Percentiles rank a stretch among this genome's conserved stretches.
Evolutionary conservation across 306 rosid species (phyloP).

Genomic region (Medicago truncatula): MtrunA17r5.0-ANR NC_053042.1:17555001-17555500

Average conservation of each 20-base stretch:
- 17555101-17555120: not conserved
- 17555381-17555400: slow-evolving; percentile 20
- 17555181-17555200: not conserved
- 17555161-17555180: not conserved
- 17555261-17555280: not conserved
- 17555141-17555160: not conserved
- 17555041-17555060: not conserved
- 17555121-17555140: not conserved
- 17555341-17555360: not conserved
- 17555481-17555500: slow-evolving; percentile 92
- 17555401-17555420: not conserved
- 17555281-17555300: not conserved
- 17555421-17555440: slow-evolving; percentile 2
- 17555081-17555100: not conserved
- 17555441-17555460: slow-evolving; percentile 63
- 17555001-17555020: not conserved
- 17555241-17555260: slow-evolving; percentile 13
- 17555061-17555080: not conserved
- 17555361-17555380: not conserved
- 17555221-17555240: not conserved
- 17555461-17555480: slow-evolving; percentile 76
- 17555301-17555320: not conserved
- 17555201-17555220: not conserved
- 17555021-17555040: not conserved
- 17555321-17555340: not conserved